Percentiles rank a stretch among this genome's conserved stretches.
These are phyloP conservation scores for Uncinocarpus reesii DNA, from an alignment of 2,329 filamentous ascomycete genomes.

Conservation along the genomic window DNA sequence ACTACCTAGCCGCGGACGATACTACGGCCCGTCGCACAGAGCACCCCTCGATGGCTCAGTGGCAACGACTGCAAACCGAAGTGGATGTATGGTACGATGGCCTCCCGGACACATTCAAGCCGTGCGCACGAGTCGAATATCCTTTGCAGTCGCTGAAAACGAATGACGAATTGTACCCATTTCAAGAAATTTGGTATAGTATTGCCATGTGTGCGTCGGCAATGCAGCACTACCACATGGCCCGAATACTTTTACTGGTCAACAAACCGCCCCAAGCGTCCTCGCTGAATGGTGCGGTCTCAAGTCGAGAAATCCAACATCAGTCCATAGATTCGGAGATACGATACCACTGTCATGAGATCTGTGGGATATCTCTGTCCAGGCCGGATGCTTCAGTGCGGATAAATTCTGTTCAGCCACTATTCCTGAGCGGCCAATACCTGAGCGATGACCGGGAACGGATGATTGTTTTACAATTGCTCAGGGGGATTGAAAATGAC, in stretches of 20 bases:
- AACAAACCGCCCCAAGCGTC: constrained; percentile 37
- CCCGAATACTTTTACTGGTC: constrained; percentile 34
- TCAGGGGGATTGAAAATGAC: constrained; percentile 52
- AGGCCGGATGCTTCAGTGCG: constrained; percentile 49
- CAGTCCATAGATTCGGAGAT: constrained; percentile 48
- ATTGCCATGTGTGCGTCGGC: constrained; percentile 56
- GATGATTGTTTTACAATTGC: constrained; percentile 44
- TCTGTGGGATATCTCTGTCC: constrained; percentile 50
- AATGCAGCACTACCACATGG: constrained; percentile 42
- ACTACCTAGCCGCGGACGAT: constrained; percentile 49
- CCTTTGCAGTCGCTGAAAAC: constrained; percentile 21
- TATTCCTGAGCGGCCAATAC: constrained; percentile 55
- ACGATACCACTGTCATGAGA: constrained; percentile 50
- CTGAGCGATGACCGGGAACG: constrained; percentile 47
- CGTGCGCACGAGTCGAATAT: constrained; percentile 43
- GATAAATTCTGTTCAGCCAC: constrained; percentile 51
- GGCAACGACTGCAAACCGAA: constrained; percentile 45
- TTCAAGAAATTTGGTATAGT: constrained; percentile 53
- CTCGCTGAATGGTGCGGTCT: constrained; percentile 43
- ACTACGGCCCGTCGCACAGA: constrained; percentile 30
- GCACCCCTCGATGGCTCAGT: constrained; percentile 38
- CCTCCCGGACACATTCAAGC: constrained; percentile 50
- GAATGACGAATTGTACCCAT: constrained; percentile 32
- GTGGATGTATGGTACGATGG: constrained; percentile 51
- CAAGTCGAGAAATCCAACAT: constrained; percentile 47